Evolutionary conservation across 768 basidiomycete species (phyloP).

Genomic region (Suillus paluster): DNA sequence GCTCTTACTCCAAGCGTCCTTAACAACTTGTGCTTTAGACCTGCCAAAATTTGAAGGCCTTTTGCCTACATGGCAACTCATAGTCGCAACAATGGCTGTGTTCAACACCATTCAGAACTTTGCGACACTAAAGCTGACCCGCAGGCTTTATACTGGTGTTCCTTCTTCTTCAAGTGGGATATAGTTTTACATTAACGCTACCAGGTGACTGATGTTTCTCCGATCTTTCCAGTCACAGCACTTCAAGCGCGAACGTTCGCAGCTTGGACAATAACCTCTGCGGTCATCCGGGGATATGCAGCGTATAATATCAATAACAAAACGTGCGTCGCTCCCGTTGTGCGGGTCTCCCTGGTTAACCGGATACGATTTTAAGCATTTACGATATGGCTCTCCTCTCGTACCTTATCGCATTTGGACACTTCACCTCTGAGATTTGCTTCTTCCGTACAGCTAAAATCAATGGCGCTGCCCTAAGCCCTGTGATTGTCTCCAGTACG

Average conservation of each 20-base stretch:
- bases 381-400: constrained; percentile 90
- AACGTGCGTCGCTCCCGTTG: constrained; percentile 53
- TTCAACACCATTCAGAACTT: constrained; percentile 91
- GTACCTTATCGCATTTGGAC: constrained; percentile 88
- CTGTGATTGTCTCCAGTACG: constrained; percentile 87
- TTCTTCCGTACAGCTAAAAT: constrained; percentile 79
- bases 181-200: not conserved
- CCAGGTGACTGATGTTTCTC: not conserved
- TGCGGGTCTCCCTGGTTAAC: constrained; percentile 14
- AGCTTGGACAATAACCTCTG: constrained; percentile 88
- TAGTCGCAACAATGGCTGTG: constrained; percentile 75
- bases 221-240: constrained; percentile 63
- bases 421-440: constrained; percentile 86
- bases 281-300: constrained; percentile 81
- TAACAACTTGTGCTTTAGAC: constrained; percentile 39
- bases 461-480: constrained; percentile 62
- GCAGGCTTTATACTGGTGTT: constrained; percentile 67
- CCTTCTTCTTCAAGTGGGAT: constrained; percentile 44
- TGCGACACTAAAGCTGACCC: constrained; percentile 74
- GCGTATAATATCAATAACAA: constrained; percentile 89
- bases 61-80: constrained; percentile 88
- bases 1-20: not conserved
- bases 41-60: constrained; percentile 70
- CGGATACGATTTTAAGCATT: constrained; percentile 50
- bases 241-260: constrained; percentile 91